Evolutionary conservation across 164 flowering plant genomes (phyloP).

Genomic region (Liriodendron chinense): DNA sequence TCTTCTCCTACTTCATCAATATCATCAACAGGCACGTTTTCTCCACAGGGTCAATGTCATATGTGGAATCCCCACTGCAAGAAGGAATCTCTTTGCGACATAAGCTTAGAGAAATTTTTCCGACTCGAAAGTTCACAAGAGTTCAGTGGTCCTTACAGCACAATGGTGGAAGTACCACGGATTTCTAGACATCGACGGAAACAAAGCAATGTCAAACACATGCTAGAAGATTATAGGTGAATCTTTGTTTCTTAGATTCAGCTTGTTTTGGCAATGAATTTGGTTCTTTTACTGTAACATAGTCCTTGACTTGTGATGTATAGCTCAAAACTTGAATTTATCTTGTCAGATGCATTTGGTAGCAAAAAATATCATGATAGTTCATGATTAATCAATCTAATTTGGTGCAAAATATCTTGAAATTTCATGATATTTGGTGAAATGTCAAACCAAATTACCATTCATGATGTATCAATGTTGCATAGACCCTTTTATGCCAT

Average conservation of each 20-base stretch:
- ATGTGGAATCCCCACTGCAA: slow-evolving; percentile 77
- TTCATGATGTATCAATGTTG: neutral
- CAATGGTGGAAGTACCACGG: slow-evolving; percentile 81
- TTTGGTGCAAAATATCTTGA: too few relatives aligned
- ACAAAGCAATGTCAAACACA: slow-evolving; percentile 50
- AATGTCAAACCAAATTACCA: neutral
- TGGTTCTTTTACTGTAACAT: too few relatives aligned
- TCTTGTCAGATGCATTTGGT: neutral
- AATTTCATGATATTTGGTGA: too few relatives aligned
- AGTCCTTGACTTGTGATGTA: neutral
- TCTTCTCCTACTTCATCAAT: slow-evolving; percentile 79
- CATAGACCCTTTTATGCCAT: neutral
- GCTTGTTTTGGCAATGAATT: neutral
- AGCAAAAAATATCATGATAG: too few relatives aligned
- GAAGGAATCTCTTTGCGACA: slow-evolving; percentile 75
- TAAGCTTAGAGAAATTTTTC: slow-evolving; percentile 71
- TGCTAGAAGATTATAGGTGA: slow-evolving; percentile 77
- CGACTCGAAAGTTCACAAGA: slow-evolving; percentile 75
- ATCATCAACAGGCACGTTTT: slow-evolving; percentile 69
- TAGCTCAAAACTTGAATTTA: neutral
- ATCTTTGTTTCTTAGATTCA: neutral
- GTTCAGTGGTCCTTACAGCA: slow-evolving; percentile 89
- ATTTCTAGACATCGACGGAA: slow-evolving; percentile 66
- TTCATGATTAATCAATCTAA: too few relatives aligned
- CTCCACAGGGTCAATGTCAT: slow-evolving; percentile 67